Conservation (phyloP, 2,329 filamentous ascomycete species). For the Fusarium veterinarium region DNA sequence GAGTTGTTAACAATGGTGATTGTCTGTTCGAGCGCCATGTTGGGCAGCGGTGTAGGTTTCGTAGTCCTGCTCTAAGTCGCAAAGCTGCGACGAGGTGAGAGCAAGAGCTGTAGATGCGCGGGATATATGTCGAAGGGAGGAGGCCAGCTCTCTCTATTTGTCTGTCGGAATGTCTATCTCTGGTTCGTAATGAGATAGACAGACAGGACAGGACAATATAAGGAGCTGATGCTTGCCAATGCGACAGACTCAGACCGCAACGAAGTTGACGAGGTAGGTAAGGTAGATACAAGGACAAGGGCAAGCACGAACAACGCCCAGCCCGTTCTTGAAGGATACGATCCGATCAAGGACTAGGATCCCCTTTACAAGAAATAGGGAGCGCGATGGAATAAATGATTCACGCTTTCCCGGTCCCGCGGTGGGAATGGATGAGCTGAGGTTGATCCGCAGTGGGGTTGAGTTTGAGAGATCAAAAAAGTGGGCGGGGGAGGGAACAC, state of each 20-base stretch:
- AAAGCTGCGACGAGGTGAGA: neutral
- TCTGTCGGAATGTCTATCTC: conserved; percentile 8
- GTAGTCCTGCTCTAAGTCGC: conserved; percentile 15
- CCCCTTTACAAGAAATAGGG: conserved; percentile 26
- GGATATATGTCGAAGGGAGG: conserved; percentile 18
- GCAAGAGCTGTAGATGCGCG: conserved; percentile 3
- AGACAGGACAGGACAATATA: neutral
- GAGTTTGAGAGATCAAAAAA: conserved; percentile 16
- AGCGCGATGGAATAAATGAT: conserved; percentile 28
- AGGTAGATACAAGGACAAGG: conserved; percentile 6
- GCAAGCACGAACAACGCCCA: conserved; percentile 16
- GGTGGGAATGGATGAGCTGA: conserved; percentile 36
- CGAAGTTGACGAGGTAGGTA: conserved; percentile 17
- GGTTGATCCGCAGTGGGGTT: conserved; percentile 34
- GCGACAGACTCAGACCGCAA: conserved; percentile 26
- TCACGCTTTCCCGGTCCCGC: conserved; percentile 37
- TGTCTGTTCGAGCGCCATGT: conserved; percentile 70
- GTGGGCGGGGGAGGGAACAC: neutral
- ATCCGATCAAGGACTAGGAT: conserved; percentile 29
- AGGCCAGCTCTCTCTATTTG: conserved; percentile 43
- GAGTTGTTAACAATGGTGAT: conserved; percentile 92
- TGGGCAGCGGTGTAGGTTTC: conserved; percentile 36
- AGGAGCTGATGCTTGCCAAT: conserved; percentile 18
- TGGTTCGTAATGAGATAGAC: conserved; percentile 19
- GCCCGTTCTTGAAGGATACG: conserved; percentile 27